Percentiles rank a stretch among this genome's conserved stretches.
Evolutionary conservation across 2,329 filamentous ascomycete genomes (phyloP).

Genomic region (Boeremia exigua): DNA sequence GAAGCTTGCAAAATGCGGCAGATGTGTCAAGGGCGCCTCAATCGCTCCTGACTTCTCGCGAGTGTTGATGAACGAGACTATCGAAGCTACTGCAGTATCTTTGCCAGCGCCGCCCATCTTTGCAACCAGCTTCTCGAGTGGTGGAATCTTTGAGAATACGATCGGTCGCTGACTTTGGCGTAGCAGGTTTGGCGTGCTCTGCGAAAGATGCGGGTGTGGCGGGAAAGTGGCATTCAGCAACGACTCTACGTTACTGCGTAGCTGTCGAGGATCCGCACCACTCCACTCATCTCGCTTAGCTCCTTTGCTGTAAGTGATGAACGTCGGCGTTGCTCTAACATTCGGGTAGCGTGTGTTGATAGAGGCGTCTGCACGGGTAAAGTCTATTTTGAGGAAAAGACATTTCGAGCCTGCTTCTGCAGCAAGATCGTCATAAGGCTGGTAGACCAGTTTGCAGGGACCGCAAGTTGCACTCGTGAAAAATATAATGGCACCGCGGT

Average conservation of each 20-base stretch:
- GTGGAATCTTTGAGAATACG: constrained; percentile 78
- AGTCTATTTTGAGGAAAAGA: constrained; percentile 82
- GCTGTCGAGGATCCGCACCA: constrained; percentile 71
- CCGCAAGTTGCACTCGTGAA: constrained; percentile 89
- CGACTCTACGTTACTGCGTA: constrained; percentile 75
- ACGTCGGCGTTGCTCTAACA: constrained; percentile 82
- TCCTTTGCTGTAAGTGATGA: constrained; percentile 82
- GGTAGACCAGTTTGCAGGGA: constrained; percentile 84
- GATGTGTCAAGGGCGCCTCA: constrained; percentile 73
- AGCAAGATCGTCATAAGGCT: constrained; percentile 80
- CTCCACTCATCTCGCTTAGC: constrained; percentile 80
- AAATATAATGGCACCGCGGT: constrained; percentile 81
- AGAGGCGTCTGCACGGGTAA: constrained; percentile 69
- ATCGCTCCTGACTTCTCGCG: constrained; percentile 64
- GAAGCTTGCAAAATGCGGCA: constrained; percentile 68
- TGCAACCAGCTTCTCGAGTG: constrained; percentile 77
- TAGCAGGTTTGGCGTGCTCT: constrained; percentile 74
- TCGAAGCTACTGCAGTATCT: constrained; percentile 64
- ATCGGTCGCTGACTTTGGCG: constrained; percentile 70
- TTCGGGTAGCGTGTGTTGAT: constrained; percentile 64
- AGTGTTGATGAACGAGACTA: constrained; percentile 74
- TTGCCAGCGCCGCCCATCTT: constrained; percentile 75
- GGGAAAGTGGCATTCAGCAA: constrained; percentile 78
- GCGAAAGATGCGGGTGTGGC: constrained; percentile 74
- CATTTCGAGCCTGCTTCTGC: constrained; percentile 72